These are phyloP conservation scores for Cryphonectria parasitica DNA, from an alignment of 2,329 filamentous ascomycete species.

Conservation along the genomic window DNA sequence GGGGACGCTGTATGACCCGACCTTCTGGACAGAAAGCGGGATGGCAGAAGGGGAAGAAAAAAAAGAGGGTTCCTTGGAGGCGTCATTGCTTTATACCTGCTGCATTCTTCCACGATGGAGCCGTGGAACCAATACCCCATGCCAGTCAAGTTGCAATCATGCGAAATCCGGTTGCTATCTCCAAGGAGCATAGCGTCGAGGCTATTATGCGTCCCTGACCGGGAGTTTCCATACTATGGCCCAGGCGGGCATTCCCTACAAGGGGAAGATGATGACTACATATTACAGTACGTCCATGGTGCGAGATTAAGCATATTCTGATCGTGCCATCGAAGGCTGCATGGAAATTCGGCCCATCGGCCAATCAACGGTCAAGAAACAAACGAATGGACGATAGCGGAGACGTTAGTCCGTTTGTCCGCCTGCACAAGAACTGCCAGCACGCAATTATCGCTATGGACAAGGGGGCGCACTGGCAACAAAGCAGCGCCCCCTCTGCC, in stretches of 20 bases:
- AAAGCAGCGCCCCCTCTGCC: neutral
- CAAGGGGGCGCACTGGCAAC: neutral
- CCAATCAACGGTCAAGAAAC: neutral
- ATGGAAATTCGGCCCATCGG: neutral
- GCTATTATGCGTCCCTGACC: neutral
- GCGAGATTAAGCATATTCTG: neutral
- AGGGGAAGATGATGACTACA: neutral
- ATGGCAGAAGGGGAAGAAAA: neutral
- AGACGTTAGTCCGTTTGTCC: neutral
- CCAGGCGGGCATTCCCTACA: neutral
- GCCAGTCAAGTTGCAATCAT: neutral
- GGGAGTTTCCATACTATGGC: neutral
- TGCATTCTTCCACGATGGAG: neutral
- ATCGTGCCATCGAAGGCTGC: neutral
- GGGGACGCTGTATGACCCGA: neutral
- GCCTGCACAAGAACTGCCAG: neutral
- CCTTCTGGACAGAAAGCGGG: slow-evolving; percentile 12
- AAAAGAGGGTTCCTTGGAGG: neutral
- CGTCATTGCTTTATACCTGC: slow-evolving; percentile 5
- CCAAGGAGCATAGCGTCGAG: neutral
- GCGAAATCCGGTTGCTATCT: slow-evolving; percentile 1
- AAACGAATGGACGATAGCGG: neutral
- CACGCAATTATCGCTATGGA: neutral
- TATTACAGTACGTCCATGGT: neutral
- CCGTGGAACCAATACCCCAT: neutral